Evolutionary conservation across 1,284 basidiomycete genomes (phyloP).

Genomic region (Ceratobasidium sp.): DNA sequence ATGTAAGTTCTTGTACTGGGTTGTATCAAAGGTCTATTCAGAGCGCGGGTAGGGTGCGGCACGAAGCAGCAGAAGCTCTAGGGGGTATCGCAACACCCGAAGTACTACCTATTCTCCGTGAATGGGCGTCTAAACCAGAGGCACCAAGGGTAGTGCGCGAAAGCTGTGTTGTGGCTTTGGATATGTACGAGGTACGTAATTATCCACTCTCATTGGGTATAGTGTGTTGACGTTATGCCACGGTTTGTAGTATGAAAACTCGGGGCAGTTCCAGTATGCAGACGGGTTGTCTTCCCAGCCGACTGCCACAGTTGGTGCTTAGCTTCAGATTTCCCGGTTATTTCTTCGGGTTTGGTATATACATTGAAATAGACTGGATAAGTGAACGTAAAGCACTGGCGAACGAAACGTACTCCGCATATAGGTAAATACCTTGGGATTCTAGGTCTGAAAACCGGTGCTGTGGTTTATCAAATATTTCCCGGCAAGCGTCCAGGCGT

Average conservation of each 20-base stretch:
- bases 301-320: constrained; percentile 24
- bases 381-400: background rate
- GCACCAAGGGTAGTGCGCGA: constrained; percentile 92
- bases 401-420: no score
- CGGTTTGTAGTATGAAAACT: constrained; percentile 81
- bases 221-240: background rate
- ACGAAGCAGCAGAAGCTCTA: constrained; percentile 98
- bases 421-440: no score
- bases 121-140: constrained; percentile 83
- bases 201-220: constrained; percentile 6
- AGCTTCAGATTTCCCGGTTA: background rate
- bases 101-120: constrained; percentile 85
- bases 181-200: constrained; percentile 89
- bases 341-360: background rate
- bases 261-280: constrained; percentile 88
- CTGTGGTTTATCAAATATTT: no score
- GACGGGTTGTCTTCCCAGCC: constrained; percentile 58
- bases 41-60: constrained; percentile 74
- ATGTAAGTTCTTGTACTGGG: constrained; percentile 60
- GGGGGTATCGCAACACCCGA: constrained; percentile 94
- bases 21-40: background rate
- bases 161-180: constrained; percentile 95
- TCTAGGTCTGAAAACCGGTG: no score
- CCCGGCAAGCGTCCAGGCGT: no score
- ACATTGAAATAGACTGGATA: background rate